These are phyloP conservation scores for Exophiala alcalophila DNA, from an alignment of 2,329 filamentous ascomycete genomes.

Conservation along the genomic window DNA sequence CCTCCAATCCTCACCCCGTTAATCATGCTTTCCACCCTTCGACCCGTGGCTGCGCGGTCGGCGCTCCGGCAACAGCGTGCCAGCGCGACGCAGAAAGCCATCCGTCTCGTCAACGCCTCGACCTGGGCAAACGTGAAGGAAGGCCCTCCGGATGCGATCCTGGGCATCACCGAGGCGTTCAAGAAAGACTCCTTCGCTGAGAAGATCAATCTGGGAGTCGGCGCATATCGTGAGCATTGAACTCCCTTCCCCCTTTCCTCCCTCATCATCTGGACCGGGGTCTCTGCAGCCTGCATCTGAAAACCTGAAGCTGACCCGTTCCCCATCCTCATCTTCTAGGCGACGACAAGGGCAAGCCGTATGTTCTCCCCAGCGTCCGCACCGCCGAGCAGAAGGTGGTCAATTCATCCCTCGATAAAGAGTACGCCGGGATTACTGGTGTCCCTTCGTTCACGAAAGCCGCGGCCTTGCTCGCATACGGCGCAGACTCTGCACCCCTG, in stretches of 20 bases:
- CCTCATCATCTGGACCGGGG: no score
- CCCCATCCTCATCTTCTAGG: constrained; percentile 33
- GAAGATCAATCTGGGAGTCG: constrained; percentile 99
- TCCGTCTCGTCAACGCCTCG: constrained; percentile 62
- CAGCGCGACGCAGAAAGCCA: constrained; percentile 29
- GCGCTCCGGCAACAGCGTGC: constrained; percentile 36
- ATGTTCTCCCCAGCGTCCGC: constrained; percentile 90
- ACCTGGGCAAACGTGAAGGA: constrained; percentile 90
- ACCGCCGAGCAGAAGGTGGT: constrained; percentile 85
- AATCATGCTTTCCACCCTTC: constrained; percentile 48
- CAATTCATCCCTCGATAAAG: constrained; percentile 65
- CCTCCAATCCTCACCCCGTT: constrained; percentile 2
- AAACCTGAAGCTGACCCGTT: no score
- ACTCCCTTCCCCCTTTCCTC: neutral
- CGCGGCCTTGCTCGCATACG: constrained; percentile 87
- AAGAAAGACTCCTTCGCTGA: constrained; percentile 90
- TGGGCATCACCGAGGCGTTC: constrained; percentile 87
- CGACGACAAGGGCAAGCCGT: constrained; percentile 96
- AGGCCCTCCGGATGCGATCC: constrained; percentile 69
- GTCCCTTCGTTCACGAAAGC: constrained; percentile 90
- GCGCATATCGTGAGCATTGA: constrained; percentile 72
- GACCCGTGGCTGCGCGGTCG: constrained; percentile 42
- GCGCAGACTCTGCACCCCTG: constrained; percentile 72
- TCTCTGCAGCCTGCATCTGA: no score
- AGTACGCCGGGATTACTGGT: constrained; percentile 73